Conservation (phyloP, 768 basidiomycete species). For the Tylopilus cervinicoccineus region DNA sequence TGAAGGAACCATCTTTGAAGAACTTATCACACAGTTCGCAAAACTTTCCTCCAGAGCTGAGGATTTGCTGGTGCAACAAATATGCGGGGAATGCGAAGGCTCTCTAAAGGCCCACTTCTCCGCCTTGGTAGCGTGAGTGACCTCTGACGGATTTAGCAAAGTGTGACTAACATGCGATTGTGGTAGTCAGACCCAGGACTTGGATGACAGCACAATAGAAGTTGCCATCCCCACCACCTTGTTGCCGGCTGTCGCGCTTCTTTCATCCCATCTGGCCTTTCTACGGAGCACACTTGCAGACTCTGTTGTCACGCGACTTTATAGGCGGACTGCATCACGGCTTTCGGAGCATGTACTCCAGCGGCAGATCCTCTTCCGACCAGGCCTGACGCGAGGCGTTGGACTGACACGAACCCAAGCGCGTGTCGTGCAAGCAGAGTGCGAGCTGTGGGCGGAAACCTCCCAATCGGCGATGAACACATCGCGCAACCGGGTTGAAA, state of each 20-base stretch:
- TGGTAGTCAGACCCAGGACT: slow-evolving; percentile 12
- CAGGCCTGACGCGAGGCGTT: slow-evolving; percentile 49
- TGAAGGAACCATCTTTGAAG: slow-evolving; percentile 76
- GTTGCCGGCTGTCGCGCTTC: slow-evolving; percentile 68
- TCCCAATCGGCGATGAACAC: slow-evolving; percentile 55
- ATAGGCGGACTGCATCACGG: slow-evolving; percentile 67
- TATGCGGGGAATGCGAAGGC: slow-evolving; percentile 77
- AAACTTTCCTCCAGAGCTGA: slow-evolving; percentile 67
- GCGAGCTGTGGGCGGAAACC: slow-evolving; percentile 80
- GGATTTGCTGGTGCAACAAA: slow-evolving; percentile 81
- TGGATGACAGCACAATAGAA: slow-evolving; percentile 21
- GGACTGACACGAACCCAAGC: slow-evolving; percentile 44
- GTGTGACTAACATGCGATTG: background rate
- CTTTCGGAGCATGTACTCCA: slow-evolving; percentile 79
- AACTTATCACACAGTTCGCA: slow-evolving; percentile 61
- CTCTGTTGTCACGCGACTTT: slow-evolving; percentile 54
- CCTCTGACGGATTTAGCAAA: background rate
- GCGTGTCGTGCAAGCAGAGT: slow-evolving; percentile 61
- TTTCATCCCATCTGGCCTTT: slow-evolving; percentile 75
- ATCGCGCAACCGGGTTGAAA: slow-evolving; percentile 53
- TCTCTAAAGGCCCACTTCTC: slow-evolving; percentile 71
- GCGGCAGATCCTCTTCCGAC: slow-evolving; percentile 76
- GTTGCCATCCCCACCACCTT: slow-evolving; percentile 66
- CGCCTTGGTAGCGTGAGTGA: slow-evolving; percentile 42
- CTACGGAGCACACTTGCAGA: slow-evolving; percentile 63